A percentile compares a stretch with the other conserved stretches of the same genome.
Evolutionary conservation across 1,139 yeast species (phyloP).

Genomic region (Blastobotrys petasosporus): DNA sequence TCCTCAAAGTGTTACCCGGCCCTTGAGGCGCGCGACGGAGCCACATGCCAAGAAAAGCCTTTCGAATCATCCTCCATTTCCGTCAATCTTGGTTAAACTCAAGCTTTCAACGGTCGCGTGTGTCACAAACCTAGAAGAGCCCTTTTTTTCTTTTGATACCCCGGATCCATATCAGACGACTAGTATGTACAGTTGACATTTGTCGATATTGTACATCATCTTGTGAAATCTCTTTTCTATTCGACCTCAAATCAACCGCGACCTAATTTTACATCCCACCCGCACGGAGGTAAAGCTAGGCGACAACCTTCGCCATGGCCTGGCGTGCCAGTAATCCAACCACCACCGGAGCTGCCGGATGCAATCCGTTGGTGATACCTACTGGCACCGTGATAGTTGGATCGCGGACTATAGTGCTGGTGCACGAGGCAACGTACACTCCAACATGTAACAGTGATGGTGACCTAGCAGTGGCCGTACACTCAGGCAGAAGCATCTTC

Average conservation of each 20-base stretch:
- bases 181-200: background rate
- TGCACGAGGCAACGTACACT: conserved; percentile 16
- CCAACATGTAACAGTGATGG: conserved; percentile 19
- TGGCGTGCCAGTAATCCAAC: conserved; percentile 3
- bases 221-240: too few relatives aligned
- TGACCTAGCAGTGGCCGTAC: conserved; percentile 14
- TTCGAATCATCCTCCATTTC: too few relatives aligned
- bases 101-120: too few relatives aligned
- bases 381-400: conserved; percentile 17
- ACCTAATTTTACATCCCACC: background rate
- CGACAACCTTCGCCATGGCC: conserved; percentile 1
- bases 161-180: too few relatives aligned
- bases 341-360: background rate
- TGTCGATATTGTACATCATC: too few relatives aligned
- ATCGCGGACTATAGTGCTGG: conserved; percentile 15
- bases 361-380: conserved; percentile 9
- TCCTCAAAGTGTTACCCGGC: too few relatives aligned
- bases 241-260: background rate
- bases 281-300: conserved; percentile 3
- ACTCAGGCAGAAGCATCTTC: conserved; percentile 13
- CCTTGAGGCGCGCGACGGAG: too few relatives aligned
- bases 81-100: too few relatives aligned
- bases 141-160: too few relatives aligned
- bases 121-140: too few relatives aligned
- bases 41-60: too few relatives aligned